Conservation (phyloP, 1,284 basidiomycete species). For the Ceratobasidium sp. region DNA sequence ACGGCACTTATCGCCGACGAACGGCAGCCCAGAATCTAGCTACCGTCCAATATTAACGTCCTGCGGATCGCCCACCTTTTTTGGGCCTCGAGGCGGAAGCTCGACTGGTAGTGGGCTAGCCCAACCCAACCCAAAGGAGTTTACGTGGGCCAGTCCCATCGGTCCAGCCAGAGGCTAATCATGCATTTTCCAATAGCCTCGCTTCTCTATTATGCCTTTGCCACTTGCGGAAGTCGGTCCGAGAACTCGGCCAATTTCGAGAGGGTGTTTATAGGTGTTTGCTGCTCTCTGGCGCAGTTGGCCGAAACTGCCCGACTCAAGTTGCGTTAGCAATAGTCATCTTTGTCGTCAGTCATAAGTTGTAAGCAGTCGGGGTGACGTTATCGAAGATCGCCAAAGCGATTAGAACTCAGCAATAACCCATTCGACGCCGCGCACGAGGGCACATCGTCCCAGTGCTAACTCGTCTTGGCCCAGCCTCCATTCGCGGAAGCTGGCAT, state of each 20-base stretch:
- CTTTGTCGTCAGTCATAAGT: conserved; percentile 3
- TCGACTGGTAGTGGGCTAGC: background rate
- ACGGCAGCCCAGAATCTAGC: background rate
- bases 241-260: background rate
- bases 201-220: background rate
- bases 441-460: background rate
- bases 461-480: background rate
- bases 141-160: background rate
- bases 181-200: background rate
- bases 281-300: background rate
- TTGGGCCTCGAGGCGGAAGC: background rate
- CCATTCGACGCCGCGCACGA: background rate
- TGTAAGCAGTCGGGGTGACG: background rate
- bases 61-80: background rate
- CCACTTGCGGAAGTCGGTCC: conserved; percentile 3
- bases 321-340: background rate
- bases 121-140: background rate
- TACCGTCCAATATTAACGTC: background rate
- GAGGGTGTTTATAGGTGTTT: background rate
- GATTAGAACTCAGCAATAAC: conserved; percentile 2
- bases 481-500: background rate
- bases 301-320: background rate
- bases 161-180: background rate
- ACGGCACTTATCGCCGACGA: conserved; percentile 2
- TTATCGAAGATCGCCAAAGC: background rate